Evolutionary conservation across 2,329 filamentous ascomycete species (phyloP).

Genomic region (Ilyonectria sp.): DNA sequence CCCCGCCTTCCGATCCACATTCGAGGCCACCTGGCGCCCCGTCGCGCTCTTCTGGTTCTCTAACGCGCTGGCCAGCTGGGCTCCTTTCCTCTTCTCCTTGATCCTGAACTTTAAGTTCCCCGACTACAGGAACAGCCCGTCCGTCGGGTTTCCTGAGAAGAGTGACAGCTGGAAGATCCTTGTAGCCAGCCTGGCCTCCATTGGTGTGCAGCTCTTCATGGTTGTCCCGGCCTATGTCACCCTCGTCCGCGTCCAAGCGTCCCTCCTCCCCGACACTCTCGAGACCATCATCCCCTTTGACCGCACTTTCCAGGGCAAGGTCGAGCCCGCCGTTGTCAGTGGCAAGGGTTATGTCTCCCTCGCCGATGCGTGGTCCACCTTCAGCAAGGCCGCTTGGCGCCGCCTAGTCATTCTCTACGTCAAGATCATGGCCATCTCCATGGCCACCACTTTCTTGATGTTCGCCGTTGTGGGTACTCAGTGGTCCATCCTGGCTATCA

Average conservation of each 20-base stretch:
- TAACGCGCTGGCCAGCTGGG: constrained; percentile 62
- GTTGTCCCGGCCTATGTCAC: constrained; percentile 84
- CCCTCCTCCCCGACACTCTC: constrained; percentile 84
- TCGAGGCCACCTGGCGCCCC: constrained; percentile 79
- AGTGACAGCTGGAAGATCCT: constrained; percentile 62
- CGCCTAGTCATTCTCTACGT: constrained; percentile 82
- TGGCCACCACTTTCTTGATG: constrained; percentile 64
- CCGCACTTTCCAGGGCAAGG: constrained; percentile 84
- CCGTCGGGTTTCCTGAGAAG: constrained; percentile 49
- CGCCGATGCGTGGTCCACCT: constrained; percentile 83
- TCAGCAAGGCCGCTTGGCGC: constrained; percentile 79
- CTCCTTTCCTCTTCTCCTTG: constrained; percentile 63
- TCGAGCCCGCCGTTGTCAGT: constrained; percentile 81
- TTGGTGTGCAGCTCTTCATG: constrained; percentile 64
- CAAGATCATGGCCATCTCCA: constrained; percentile 76
- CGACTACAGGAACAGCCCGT: constrained; percentile 39
- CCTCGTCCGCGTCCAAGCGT: constrained; percentile 88
- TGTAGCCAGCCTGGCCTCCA: constrained; percentile 64
- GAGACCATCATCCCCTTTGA: constrained; percentile 93
- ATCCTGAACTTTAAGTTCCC: constrained; percentile 59
- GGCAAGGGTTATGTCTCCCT: constrained; percentile 81
- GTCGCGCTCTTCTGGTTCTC: constrained; percentile 75
- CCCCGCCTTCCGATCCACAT: constrained; percentile 74
- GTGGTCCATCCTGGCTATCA: constrained; percentile 58
- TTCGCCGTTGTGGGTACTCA: constrained; percentile 66